Evolutionary conservation across 208 protist species (phyloP), one percentile per base, ranked within the genome.

Genomic region (Leishmania guyanensis): DNA sequence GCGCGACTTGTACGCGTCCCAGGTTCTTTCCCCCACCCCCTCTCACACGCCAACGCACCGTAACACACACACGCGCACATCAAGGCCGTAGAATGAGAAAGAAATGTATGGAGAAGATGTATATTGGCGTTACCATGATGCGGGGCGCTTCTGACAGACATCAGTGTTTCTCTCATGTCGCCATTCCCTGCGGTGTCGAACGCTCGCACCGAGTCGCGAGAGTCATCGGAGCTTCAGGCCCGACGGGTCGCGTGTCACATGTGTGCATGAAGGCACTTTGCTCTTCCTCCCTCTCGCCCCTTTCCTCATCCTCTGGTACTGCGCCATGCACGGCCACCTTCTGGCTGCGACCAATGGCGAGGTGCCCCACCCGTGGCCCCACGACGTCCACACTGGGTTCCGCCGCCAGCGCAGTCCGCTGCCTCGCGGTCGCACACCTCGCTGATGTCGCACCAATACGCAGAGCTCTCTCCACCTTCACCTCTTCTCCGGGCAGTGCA

Each of bases 381-480:
- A 51, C 48, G 26, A 54, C 69, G 39, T 73, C 69, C 29, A 53
- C 46, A 36, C 69, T 6, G 69, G 69, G 33, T 51, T 8, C 46
- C 69, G 69, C 69, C 69, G 39, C 69, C 29, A 46, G 51, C 16
- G 51, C 51, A 22, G 17, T 76, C 51, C 72, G 72, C 17, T 48
- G 48, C 10, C 72, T 76, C 72, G 72, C 51, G 26, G 14, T n/a
- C 33, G 48, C 53, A 46, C 48, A 46, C n/a, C 48, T 62, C 29
- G 56, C 56, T n/a, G 36, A 51, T 29, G 29, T 16, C 39, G 36
- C 22, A 50, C 54, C 26, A 50, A 20, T 22, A 14, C 36, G 54
- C 22, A 68, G 54, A 62, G 74, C 53, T 43, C 33, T 66, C 54
- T 78, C 74, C 74, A 68, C 74, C 56, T 60, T 43, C 26, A 58